Conservation (phyloP, 176 grass and related monocot genomes). For the Leersia perrieri region DNA sequence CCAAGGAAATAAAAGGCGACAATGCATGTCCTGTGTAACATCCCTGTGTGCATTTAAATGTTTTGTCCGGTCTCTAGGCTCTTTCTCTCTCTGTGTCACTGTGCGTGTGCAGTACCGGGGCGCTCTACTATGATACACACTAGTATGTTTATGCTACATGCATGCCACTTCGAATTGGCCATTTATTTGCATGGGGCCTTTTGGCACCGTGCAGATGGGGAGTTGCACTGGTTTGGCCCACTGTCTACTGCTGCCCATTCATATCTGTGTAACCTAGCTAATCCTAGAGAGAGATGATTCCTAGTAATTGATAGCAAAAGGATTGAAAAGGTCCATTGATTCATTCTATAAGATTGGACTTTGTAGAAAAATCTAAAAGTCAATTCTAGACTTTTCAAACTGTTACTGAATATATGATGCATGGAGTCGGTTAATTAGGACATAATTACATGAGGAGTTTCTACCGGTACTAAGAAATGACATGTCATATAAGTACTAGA, state of each 20-base stretch:
- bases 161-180: background rate
- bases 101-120: background rate
- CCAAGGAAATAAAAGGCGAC: background rate
- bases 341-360: background rate
- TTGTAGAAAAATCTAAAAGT: background rate
- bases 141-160: background rate
- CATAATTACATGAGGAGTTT: too few species aligned
- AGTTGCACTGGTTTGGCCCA: conserved; percentile 5
- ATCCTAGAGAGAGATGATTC: background rate
- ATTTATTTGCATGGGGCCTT: conserved; percentile 34
- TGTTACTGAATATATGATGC: too few species aligned
- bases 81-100: background rate
- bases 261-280: background rate
- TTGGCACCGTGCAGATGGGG: conserved; percentile 14
- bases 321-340: background rate
- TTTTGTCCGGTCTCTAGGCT: conserved; percentile 22
- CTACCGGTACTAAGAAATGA: too few species aligned
- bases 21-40: conserved; percentile 19
- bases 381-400: too few species aligned
- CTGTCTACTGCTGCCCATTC: background rate
- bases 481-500: too few species aligned
- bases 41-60: conserved; percentile 38
- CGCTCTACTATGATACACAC: background rate
- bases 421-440: too few species aligned
- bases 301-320: background rate